Base-by-base conservation (phyloP, 1,284 basidiomycete genomes). In the Ganoderma sinense region DNA sequence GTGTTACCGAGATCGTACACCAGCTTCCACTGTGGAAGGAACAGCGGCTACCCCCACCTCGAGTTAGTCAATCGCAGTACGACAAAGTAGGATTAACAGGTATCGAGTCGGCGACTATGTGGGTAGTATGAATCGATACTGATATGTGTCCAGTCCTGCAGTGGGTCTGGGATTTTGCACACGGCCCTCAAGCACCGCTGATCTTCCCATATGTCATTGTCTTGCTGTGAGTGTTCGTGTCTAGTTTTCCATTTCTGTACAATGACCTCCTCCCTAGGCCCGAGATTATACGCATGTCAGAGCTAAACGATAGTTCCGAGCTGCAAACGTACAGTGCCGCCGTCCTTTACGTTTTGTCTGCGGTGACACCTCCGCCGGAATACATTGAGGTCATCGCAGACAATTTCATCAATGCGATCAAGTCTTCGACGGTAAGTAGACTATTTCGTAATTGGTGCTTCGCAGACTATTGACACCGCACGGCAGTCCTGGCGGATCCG, bases 51-150 rank as follows among this genome's bases (percentile, higher is more conserved):
- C 89, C 94, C 36, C 95, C 95, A 61, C 95, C 95, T 0, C 87
- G 94, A 75, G 94, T 92, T 69, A 91, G 84, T 73, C 94, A 91
- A 79, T 95, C 88, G 51, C 90, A 91, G 84, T 97, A 97, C 79
- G 96, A 98, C 82, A 96, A 94, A 83, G 90, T 95, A 67, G 92
- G 94, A 14, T 82, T 95, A 68, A 93, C 93, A 29, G 81, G 93
- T 94, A 79, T 76, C 89, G 62, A 51, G n/a, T 45, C 63, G 18
- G 56, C 53, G 39, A 55, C 41, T n/a, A 63, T 31, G 29, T 56
- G 33, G 29, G 16, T 20, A 23, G 6, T 36, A 18, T n/a, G 10
- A 55, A 51, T 33, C 20, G 40, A 36, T 58, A 40, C 63, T 64
- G 41, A 53, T 77, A 72, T 79, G 72, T 70, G 67, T 40, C 59